Evolutionary conservation across 176 grass and related monocot species (phyloP), one percentile per base, ranked within the genome.

Genomic region (Otatea glauca): DNA sequence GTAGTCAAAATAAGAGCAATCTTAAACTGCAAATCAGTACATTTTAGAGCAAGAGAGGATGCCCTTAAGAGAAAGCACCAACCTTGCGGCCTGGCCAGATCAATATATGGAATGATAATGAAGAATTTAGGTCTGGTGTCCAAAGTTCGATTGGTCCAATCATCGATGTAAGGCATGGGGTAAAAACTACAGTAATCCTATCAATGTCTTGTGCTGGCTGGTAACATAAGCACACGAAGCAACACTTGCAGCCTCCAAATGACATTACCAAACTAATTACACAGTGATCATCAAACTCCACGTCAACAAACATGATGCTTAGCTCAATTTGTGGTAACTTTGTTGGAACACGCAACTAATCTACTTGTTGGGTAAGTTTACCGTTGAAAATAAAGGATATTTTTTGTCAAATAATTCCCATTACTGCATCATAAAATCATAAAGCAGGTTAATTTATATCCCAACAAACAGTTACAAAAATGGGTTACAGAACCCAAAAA

Each of bases 1-100:
- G 8, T 68, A 58, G 60, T 53, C 39, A 55, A 85, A 35, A 23
- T 73, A 72, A 49, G 44, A 66, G 12, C 54, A 75, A 80, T 80
- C 54, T 77, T 50, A 87, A 73, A 45, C 16, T 20, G 10, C 21
- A 59, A 43, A 34, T 20, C 64, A 51, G 51, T 12, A 15, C 18
- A 38, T 60, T 70, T 49, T 72, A 55, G 27, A 60, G 39, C 63
- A 85, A 47, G 39, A 35, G 50, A 47, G 6, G 63, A 48, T 59
- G 23, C 23, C 65, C 29, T 69, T 47, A 70, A 43, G 18, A 83
- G 10, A 59, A 60, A 58, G 23, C 5, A 5, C 24, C 42, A 67
- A 15, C 9, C 45, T 51, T 15, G 49, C 49, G 49, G 15, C 49
- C 49, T 64, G 24, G 7, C 12, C n/a, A 49, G 21, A 84, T 68